Evolutionary conservation across 768 basidiomycete species (phyloP).

Genomic region (Phanerochaete sordida): DNA sequence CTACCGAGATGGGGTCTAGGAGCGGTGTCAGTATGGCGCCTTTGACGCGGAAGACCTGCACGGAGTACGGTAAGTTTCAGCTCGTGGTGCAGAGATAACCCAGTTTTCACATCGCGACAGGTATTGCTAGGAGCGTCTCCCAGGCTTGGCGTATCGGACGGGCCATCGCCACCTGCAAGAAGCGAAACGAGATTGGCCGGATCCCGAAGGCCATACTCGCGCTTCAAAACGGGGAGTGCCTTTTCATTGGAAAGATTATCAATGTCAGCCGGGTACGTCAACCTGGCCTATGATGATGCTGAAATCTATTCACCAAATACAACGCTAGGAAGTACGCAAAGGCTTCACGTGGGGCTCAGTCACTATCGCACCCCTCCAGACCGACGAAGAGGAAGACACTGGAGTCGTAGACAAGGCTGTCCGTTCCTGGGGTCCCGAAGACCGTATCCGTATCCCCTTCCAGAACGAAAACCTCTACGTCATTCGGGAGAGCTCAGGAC

Average conservation of each 20-base stretch:
- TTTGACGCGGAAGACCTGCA: constrained; percentile 18
- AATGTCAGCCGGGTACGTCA: constrained; percentile 29
- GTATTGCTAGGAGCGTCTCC: constrained; percentile 48
- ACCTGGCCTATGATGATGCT: neutral
- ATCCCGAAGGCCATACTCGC: constrained; percentile 29
- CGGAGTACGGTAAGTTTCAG: constrained; percentile 20
- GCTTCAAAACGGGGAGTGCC: constrained; percentile 33
- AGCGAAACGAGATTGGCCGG: constrained; percentile 38
- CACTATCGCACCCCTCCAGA: constrained; percentile 25
- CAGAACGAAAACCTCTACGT: constrained; percentile 61
- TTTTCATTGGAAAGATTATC: constrained; percentile 61
- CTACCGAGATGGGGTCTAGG: constrained; percentile 28
- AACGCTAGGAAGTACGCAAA: constrained; percentile 25
- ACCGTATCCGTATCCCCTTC: constrained; percentile 49
- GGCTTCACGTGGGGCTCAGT: constrained; percentile 32
- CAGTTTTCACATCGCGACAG: constrained; percentile 1
- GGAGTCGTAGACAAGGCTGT: constrained; percentile 6
- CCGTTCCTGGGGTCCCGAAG: constrained; percentile 22
- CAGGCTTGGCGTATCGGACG: constrained; percentile 63
- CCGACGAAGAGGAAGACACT: constrained; percentile 27
- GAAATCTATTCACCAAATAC: too few species aligned
- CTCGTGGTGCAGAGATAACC: neutral
- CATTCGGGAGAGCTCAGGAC: constrained; percentile 30
- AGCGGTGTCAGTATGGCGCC: constrained; percentile 28
- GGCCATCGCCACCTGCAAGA: constrained; percentile 50